Base-by-base conservation (phyloP, 441 rosid genomes). In the Arabidopsis hybrid region DNA sequence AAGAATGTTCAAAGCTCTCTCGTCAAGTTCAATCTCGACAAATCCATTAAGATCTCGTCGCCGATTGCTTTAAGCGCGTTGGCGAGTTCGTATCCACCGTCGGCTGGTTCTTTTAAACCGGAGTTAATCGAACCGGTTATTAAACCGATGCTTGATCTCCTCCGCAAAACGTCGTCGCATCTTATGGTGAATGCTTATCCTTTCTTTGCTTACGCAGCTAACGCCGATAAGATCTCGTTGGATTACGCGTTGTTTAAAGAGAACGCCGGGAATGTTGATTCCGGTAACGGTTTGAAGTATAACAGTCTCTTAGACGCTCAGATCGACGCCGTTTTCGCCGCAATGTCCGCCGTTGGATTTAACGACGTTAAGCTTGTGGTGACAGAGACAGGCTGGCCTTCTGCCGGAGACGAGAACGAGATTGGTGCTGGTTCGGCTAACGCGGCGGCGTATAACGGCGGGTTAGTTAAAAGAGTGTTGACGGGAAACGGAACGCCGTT, bases 151-250 rank as follows among this genome's bases (percentile, higher is more conserved):
- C 53, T 94, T 66, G 86, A 83, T 35, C 80, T 94, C 18, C 63
- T 94, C 0, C 85, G 81, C 10, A 77, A 84, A 67, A 80, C 91
- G 9, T 84, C 80, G 6, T 94, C 96, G 0, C 85, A 83, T 77
- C 71, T 94, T 0, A 94, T 94, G 99, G 84, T 84, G 4, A 94
- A 94, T 67, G 91, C 82, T 1, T 94, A 92, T 72, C 97, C 99
- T 0, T 94, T 94, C 63, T 94, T 92, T 49, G 96, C 99, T 0
- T 94, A 90, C 83, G 1, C 74, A 0, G 91, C 84, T 0, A 90
- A 86, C 73, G 73, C 97, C 4, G 82, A 90, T 26, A 51, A 71
- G 17, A 89, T 94, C 67, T 87, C 95, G 0, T 72, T 92, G 52
- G 89, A 90, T 7, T 92, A 94, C 81, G 87, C 97, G 38, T 14